These are phyloP conservation scores for Apiotrichum sp. DNA, from an alignment of 1,284 basidiomycete species.

Conservation along the genomic window DNA sequence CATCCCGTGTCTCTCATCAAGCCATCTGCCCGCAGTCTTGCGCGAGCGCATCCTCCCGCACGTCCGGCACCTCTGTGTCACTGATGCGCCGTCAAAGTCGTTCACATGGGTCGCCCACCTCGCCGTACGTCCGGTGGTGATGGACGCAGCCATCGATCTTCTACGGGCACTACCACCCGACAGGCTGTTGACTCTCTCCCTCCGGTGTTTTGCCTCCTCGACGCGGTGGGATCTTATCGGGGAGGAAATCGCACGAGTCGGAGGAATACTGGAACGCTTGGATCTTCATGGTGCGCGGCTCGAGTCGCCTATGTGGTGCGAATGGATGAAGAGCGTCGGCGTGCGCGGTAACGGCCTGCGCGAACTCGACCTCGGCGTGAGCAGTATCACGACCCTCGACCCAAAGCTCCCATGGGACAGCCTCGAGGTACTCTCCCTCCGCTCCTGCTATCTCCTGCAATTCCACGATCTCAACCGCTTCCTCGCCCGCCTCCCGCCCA, in stretches of 20 bases:
- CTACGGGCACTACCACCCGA: constrained; percentile 18
- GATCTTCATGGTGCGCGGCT: constrained; percentile 26
- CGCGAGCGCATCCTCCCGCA: constrained; percentile 17
- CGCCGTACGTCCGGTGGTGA: background rate
- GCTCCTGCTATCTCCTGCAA: constrained; percentile 22
- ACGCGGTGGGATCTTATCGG: constrained; percentile 20
- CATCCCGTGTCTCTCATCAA: constrained; percentile 1
- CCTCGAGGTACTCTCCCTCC: constrained; percentile 20
- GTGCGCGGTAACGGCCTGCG: constrained; percentile 12
- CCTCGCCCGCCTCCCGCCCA: constrained; percentile 20
- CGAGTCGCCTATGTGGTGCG: background rate
- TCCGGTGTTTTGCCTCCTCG: constrained; percentile 24
- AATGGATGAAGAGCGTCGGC: constrained; percentile 7
- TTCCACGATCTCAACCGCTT: constrained; percentile 10
- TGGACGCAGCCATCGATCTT: constrained; percentile 7
- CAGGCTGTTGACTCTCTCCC: constrained; percentile 19
- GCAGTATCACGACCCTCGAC: constrained; percentile 24
- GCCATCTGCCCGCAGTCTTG: constrained; percentile 17
- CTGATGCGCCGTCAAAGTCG: constrained; percentile 12
- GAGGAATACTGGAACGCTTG: constrained; percentile 23
- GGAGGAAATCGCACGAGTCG: constrained; percentile 14
- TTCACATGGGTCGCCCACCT: constrained; percentile 1
- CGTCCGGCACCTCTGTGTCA: constrained; percentile 23
- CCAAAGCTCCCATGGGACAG: background rate
- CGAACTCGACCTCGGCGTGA: constrained; percentile 29